Conservation (phyloP, 1,139 yeast genomes). For the Arxiozyma slooffiae region DNA sequence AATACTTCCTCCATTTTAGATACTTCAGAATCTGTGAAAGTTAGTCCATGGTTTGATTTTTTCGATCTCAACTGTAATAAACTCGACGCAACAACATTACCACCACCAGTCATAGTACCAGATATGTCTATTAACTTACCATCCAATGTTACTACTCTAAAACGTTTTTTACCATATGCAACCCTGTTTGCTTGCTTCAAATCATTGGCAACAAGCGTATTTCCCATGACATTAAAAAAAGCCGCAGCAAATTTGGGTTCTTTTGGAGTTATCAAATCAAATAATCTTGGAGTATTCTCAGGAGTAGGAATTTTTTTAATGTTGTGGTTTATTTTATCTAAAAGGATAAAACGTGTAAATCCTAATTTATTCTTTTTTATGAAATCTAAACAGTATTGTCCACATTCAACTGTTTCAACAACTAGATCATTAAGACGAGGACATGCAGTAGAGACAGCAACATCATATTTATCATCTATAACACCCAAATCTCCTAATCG, state of each 20-base stretch:
- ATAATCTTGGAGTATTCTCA: constrained; percentile 64
- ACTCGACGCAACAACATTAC: constrained; percentile 46
- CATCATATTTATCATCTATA: constrained; percentile 79
- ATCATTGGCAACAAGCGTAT: constrained; percentile 78
- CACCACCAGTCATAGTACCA: constrained; percentile 98
- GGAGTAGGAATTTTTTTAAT: constrained; percentile 62
- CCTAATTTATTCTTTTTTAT: constrained; percentile 79
- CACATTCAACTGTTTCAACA: constrained; percentile 88
- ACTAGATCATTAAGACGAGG: constrained; percentile 88
- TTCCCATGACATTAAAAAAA: constrained; percentile 74
- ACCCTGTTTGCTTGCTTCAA: constrained; percentile 75
- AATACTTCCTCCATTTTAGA: constrained; percentile 46
- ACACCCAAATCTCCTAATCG: constrained; percentile 84
- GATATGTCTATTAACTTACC: constrained; percentile 91
- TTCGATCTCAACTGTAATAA: constrained; percentile 30
- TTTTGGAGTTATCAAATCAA: constrained; percentile 67
- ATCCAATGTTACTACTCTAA: constrained; percentile 84
- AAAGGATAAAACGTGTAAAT: constrained; percentile 75
- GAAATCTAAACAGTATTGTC: constrained; percentile 83
- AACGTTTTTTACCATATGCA: constrained; percentile 76
- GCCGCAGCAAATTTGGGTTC: constrained; percentile 72
- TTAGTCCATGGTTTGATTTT: constrained; percentile 13
- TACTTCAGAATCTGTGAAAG: constrained; percentile 49
- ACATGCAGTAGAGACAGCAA: constrained; percentile 92
- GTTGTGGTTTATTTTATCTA: constrained; percentile 61